Evolutionary conservation across 2,329 filamentous ascomycete species (phyloP), one percentile per base, ranked within the genome.

Genomic region (Penicillium palitans): DNA sequence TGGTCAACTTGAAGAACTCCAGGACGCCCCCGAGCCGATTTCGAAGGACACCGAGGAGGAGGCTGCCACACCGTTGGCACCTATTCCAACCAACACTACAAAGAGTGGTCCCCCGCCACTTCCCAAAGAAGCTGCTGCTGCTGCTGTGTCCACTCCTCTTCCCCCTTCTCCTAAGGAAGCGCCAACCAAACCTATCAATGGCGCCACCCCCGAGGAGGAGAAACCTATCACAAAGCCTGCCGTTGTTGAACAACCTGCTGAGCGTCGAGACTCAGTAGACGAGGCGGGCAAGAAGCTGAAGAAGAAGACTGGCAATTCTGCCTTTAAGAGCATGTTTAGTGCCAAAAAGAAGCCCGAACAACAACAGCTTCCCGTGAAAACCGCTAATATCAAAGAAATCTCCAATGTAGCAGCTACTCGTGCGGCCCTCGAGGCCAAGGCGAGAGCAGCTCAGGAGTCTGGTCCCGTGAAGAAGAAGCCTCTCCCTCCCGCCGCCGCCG

Each of bases 1-100:
- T 58, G 90, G 90, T 13, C 62, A 79, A 21, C 80, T 78, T 1
- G 75, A 78, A 41, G 78, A 81, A 17, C 78, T 80, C 13, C 74
- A 81, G 35, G 68, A 63, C 7, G 33, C 42, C 15, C 29, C 39
- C 12, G 57, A 64, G 31, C 44, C 56, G 19, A 27, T 35, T 10
- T 35, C 63, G 24, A 64, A 68, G 19, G 59, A 66, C 3, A 44
- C 63, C 19, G 75, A 74, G 39, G 79, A 80, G 54, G 75, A 60
- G 33, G 42, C 68, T n/a, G 48, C 59, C 49, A 60, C 61, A 4
- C 64, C 67, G 24, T 55, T 62, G 10, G 60, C 66, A 24, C 62
- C 67, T 29, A 61, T 68, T 9, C 64, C 67, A 3, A 64, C 67
- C 35, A 70, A 60, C 31, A 67, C 68, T 12, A 58, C 67, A 21